phyloP scores from a whole-genome alignment of 768 basidiomycete genomes.

The Tylopilus balloui region DNA sequence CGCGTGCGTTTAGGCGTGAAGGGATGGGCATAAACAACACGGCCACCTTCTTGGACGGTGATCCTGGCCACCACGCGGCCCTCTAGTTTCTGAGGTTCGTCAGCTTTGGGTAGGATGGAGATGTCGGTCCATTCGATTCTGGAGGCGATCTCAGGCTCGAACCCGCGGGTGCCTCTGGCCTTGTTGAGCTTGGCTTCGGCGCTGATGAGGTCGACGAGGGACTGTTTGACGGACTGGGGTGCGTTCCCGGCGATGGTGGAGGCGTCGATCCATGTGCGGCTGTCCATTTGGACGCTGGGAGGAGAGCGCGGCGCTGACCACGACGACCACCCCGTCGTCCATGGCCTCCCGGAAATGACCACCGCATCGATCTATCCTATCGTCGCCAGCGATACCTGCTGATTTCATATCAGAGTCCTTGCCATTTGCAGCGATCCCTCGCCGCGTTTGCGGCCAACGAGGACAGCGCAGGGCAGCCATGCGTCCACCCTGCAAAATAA shows the following conservation, averaged over 20 bases:
- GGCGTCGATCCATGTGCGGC: conserved; percentile 14
- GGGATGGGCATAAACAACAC: neutral
- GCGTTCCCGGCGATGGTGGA: conserved; percentile 29
- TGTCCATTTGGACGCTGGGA: conserved; percentile 3
- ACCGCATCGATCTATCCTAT: too few species aligned
- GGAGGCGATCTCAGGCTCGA: conserved; percentile 21
- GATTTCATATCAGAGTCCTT: neutral
- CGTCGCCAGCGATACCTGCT: too few species aligned
- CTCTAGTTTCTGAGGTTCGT: conserved; percentile 43
- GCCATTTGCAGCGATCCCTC: neutral
- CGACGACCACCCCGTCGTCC: too few species aligned
- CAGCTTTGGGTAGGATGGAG: conserved; percentile 39
- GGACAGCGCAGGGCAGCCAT: conserved; percentile 4
- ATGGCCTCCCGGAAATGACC: too few species aligned
- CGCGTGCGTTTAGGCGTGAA: too few species aligned
- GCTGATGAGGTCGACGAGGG: conserved; percentile 20
- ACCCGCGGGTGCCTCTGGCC: conserved; percentile 14
- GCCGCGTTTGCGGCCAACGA: conserved; percentile 5
- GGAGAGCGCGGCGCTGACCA: too few species aligned
- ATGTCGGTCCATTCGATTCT: conserved; percentile 37
- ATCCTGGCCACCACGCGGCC: conserved; percentile 44
- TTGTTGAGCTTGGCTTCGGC: conserved; percentile 1
- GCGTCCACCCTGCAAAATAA: neutral
- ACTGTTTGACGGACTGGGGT: conserved; percentile 24
- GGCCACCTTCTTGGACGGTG: conserved; percentile 39